These are phyloP conservation scores for Penicillium manginii DNA, from an alignment of 495 filamentous ascomycete species.

Conservation along the genomic window DNA sequence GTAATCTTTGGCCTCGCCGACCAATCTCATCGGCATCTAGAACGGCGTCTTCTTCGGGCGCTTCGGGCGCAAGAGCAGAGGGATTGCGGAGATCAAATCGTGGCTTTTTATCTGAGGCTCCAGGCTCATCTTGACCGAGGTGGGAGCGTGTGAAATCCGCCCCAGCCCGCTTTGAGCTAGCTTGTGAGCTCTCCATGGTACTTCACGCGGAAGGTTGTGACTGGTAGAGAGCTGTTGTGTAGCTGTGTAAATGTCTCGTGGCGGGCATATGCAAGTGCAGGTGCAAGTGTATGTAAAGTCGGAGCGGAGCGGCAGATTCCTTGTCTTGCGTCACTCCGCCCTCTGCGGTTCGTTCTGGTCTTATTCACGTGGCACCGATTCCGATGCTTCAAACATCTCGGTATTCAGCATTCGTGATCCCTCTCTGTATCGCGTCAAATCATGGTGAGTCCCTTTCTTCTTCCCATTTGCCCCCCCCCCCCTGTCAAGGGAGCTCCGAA, in stretches of 20 bases:
- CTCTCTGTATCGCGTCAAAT: neutral
- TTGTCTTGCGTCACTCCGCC: constrained; percentile 46
- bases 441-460: constrained; percentile 31
- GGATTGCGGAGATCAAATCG: constrained; percentile 96
- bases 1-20: constrained; percentile 71
- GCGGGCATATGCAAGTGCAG: constrained; percentile 15
- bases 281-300: constrained; percentile 32
- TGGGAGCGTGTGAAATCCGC: constrained; percentile 78
- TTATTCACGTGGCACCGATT: neutral
- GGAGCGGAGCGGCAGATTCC: constrained; percentile 55
- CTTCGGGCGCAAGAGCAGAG: constrained; percentile 80
- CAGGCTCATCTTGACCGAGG: constrained; percentile 56
- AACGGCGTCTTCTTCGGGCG: constrained; percentile 75
- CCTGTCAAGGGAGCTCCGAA: neutral
- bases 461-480: neutral
- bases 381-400: neutral
- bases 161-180: constrained; percentile 79
- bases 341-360: neutral
- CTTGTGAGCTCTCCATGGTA: constrained; percentile 65
- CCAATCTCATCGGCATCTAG: constrained; percentile 94
- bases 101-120: constrained; percentile 68
- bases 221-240: constrained; percentile 5
- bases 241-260: constrained; percentile 19
- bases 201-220: neutral
- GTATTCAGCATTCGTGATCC: neutral